Evolutionary conservation across 805 yeast species (phyloP).

Genomic region (Candida ascalaphidarum): DNA sequence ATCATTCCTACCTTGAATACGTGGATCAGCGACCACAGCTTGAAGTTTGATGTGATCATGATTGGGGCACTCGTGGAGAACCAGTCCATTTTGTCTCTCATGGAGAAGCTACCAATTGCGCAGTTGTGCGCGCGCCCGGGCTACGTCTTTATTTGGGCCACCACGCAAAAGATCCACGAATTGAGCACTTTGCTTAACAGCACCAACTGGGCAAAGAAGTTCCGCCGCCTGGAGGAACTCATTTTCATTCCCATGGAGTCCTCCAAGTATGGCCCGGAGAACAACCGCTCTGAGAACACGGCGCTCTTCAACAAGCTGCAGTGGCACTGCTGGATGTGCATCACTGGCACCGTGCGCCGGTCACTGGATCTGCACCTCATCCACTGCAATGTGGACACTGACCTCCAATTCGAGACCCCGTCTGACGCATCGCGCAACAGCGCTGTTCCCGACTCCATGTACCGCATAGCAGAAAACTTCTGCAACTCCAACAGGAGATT

Average conservation of each 20-base stretch:
- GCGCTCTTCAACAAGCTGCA: slow-evolving; percentile 59
- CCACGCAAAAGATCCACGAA: slow-evolving; percentile 62
- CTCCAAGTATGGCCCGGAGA: slow-evolving; percentile 59
- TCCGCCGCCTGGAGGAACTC: slow-evolving; percentile 83
- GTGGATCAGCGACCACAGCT: slow-evolving; percentile 52
- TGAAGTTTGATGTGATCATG: slow-evolving; percentile 86
- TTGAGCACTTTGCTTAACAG: slow-evolving; percentile 44
- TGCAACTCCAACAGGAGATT: slow-evolving; percentile 73
- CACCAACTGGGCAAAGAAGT: slow-evolving; percentile 48
- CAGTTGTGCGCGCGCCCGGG: slow-evolving; percentile 79
- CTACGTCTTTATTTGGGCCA: slow-evolving; percentile 80
- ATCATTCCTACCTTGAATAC: slow-evolving; percentile 48
- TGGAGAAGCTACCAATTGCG: slow-evolving; percentile 62
- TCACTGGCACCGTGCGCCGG: slow-evolving; percentile 88
- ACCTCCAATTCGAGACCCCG: slow-evolving; percentile 57
- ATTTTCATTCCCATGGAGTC: slow-evolving; percentile 67
- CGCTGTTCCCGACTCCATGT: slow-evolving; percentile 60
- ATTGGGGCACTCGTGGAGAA: slow-evolving; percentile 78
- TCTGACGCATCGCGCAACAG: slow-evolving; percentile 6
- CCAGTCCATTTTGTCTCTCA: slow-evolving; percentile 54
- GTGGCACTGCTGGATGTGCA: slow-evolving; percentile 99
- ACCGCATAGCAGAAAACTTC: slow-evolving; percentile 82
- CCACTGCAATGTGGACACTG: slow-evolving; percentile 90
- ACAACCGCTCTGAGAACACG: slow-evolving; percentile 13
- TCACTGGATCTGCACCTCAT: slow-evolving; percentile 77